These are phyloP conservation scores for Aquilaria agallochum DNA, from an alignment of 441 rosid species.

Conservation along the genomic window DNA sequence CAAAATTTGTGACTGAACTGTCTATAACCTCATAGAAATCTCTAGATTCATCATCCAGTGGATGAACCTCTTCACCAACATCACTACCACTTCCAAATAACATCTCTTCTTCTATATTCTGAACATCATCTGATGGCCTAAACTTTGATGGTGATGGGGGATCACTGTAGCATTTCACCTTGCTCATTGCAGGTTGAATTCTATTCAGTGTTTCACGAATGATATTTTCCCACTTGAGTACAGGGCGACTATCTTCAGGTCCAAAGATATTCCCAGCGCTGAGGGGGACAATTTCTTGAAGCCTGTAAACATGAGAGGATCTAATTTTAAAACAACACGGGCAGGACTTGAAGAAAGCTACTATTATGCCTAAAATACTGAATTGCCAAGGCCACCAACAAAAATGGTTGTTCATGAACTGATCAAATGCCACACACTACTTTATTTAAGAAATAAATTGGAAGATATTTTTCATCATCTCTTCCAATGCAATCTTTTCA, in stretches of 20 bases:
- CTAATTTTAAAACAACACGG: conserved; percentile 11
- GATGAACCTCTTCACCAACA: conserved; percentile 69
- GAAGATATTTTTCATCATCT: too few species aligned
- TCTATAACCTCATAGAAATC: conserved; percentile 18
- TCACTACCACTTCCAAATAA: conserved; percentile 64
- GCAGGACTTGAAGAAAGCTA: neutral
- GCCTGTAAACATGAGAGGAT: conserved; percentile 30
- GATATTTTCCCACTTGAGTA: conserved; percentile 68
- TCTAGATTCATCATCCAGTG: conserved; percentile 46
- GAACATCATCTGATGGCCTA: conserved; percentile 58
- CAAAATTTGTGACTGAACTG: conserved; percentile 14
- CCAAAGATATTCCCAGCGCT: conserved; percentile 89
- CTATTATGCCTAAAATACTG: too few species aligned
- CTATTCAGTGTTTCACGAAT: conserved; percentile 63
- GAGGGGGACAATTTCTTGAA: conserved; percentile 87
- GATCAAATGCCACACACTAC: too few species aligned
- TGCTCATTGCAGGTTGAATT: conserved; percentile 36
- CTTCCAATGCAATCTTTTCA: too few species aligned
- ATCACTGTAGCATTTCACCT: conserved; percentile 68
- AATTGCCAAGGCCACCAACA: neutral
- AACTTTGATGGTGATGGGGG: conserved; percentile 88
- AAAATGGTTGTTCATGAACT: too few species aligned
- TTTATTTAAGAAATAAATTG: too few species aligned
- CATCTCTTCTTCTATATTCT: conserved; percentile 63
- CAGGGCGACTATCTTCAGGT: conserved; percentile 75